Percentiles rank a stretch among this genome's conserved stretches.
phyloP scores from a whole-genome alignment of 495 filamentous ascomycete species.

The Aspergillus baeticus region DNA sequence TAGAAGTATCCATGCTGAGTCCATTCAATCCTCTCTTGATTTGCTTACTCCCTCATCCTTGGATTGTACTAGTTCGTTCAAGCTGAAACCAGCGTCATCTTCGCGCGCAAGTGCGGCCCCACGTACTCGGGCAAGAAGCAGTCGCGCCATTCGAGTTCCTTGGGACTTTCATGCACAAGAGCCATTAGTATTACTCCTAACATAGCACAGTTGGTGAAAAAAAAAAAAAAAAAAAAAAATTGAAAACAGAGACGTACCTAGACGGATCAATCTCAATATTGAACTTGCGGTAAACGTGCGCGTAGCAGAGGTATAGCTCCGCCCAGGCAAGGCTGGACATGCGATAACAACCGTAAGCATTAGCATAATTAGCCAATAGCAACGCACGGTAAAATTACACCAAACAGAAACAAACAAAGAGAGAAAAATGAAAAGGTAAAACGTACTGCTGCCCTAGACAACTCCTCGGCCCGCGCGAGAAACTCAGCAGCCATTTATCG shows the following conservation, averaged over 20 bases:
- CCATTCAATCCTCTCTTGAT: too few species aligned
- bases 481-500: constrained; percentile 6
- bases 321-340: constrained; percentile 6
- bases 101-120: constrained; percentile 1
- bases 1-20: too few species aligned
- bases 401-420: too few species aligned
- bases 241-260: background rate
- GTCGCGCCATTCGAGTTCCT: constrained; percentile 33
- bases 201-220: too few species aligned
- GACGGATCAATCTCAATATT: constrained; percentile 8
- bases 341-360: background rate
- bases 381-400: too few species aligned
- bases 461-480: constrained; percentile 9
- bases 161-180: constrained; percentile 13
- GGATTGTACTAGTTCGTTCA: too few species aligned
- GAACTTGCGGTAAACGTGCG: constrained; percentile 5
- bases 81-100: background rate
- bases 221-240: constrained; percentile 5
- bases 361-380: too few species aligned
- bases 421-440: background rate
- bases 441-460: constrained; percentile 10
- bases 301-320: constrained; percentile 8
- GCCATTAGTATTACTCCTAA: too few species aligned
- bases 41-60: too few species aligned
- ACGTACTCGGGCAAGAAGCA: constrained; percentile 1